Evolutionary conservation across 2,329 filamentous ascomycete species (phyloP).

Genomic region (Setomelanomma holmii): DNA sequence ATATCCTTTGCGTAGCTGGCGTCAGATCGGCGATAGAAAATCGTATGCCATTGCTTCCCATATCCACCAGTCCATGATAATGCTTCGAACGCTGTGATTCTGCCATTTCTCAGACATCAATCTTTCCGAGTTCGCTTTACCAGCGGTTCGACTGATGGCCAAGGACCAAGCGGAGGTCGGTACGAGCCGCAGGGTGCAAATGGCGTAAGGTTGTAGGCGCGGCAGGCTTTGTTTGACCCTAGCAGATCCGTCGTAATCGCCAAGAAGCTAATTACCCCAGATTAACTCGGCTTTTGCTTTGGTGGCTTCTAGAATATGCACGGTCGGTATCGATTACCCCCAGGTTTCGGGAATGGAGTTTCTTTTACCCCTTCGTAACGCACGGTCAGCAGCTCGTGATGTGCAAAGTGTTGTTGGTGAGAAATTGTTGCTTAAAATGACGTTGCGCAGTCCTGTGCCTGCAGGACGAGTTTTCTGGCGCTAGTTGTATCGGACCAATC

Average conservation of each 20-base stretch:
- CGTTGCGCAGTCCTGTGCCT: slow-evolving; percentile 19
- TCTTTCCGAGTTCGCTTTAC: slow-evolving; percentile 22
- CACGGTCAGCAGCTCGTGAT: slow-evolving; percentile 28
- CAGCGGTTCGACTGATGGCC: slow-evolving; percentile 18
- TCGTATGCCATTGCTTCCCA: slow-evolving; percentile 80
- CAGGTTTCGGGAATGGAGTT: slow-evolving; percentile 24
- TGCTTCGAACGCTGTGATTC: slow-evolving; percentile 22
- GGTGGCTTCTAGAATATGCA: slow-evolving; percentile 25
- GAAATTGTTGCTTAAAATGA: slow-evolving; percentile 21
- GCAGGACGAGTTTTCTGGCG: slow-evolving; percentile 22
- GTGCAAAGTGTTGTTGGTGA: slow-evolving; percentile 17
- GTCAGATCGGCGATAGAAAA: slow-evolving; percentile 88
- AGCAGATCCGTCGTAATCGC: slow-evolving; percentile 9
- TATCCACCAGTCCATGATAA: slow-evolving; percentile 46
- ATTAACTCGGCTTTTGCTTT: slow-evolving; percentile 15
- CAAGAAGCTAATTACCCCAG: slow-evolving; percentile 30
- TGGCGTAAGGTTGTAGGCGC: slow-evolving; percentile 34
- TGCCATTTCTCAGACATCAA: slow-evolving; percentile 17
- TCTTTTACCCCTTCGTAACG: slow-evolving; percentile 42
- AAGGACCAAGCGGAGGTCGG: slow-evolving; percentile 18
- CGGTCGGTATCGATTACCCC: slow-evolving; percentile 19
- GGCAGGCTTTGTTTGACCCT: slow-evolving; percentile 21
- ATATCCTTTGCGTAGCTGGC: slow-evolving; percentile 72
- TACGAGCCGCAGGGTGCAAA: slow-evolving; percentile 22
- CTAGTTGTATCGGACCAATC: slow-evolving; percentile 22